Conservation (phyloP, 202 grass and related monocot species). For the Cymbopogon flexuosus region DNA sequence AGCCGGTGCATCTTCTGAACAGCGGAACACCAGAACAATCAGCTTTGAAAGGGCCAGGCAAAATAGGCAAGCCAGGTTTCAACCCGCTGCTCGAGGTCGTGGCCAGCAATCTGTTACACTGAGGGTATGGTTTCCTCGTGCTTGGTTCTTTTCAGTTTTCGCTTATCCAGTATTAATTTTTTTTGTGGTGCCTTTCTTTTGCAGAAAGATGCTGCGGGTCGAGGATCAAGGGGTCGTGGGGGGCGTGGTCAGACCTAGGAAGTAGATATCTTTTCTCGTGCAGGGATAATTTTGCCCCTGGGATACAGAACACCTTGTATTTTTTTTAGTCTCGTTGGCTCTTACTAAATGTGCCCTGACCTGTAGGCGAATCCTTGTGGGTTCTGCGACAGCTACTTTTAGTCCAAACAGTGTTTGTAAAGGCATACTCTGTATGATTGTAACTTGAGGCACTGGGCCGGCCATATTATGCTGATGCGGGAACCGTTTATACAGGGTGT, state of each 20-base stretch:
- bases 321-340: neutral
- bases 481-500: neutral
- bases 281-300: neutral
- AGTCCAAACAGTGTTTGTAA: neutral
- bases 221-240: slow-evolving; percentile 45
- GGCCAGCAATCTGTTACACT: slow-evolving; percentile 28
- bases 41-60: slow-evolving; percentile 45
- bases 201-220: slow-evolving; percentile 35
- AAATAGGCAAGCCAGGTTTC: slow-evolving; percentile 54
- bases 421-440: neutral
- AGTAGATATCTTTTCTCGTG: neutral
- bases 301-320: neutral
- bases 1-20: slow-evolving; percentile 7
- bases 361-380: neutral
- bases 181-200: neutral
- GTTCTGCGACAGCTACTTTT: neutral
- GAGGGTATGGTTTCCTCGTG: slow-evolving; percentile 18
- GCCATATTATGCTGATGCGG: neutral
- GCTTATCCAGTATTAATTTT: neutral
- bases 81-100: slow-evolving; percentile 37
- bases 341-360: neutral
- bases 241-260: slow-evolving; percentile 44
- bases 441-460: neutral
- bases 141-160: neutral
- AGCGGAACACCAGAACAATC: slow-evolving; percentile 37